Evolutionary conservation across 1,284 basidiomycete genomes (phyloP), one percentile per base, ranked within the genome.

Genomic region (Apiotrichum montevideense): DNA sequence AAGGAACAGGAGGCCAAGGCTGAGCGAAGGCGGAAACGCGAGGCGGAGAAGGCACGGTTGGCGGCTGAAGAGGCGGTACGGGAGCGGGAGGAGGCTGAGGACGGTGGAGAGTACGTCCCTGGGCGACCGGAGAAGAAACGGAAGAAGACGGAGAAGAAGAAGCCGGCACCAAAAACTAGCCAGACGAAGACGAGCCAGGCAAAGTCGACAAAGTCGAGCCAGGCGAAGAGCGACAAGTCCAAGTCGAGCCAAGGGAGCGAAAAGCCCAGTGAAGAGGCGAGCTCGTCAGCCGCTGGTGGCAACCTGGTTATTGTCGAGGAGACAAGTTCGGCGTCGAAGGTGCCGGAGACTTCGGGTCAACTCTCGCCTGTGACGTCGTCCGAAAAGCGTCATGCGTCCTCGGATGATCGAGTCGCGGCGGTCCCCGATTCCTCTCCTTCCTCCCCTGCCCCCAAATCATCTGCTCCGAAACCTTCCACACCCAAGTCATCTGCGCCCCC

Each of bases 1-100:
- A 66, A 64, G 48, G 40, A 46, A n/a, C 62, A 57, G 40, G 63
- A 58, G 10, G 65, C 60, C 3, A 64, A 60, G 40, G 64, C 58
- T 14, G 67, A 67, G 42, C 44, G 56, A 9, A 59, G 61, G 42
- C 51, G 66, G 15, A 58, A 62, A 43, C 50, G 64, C 6, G 40
- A 46, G 10, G 60, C 60, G 50, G 55, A 59, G 39, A 62, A 64
- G 44, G 64, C 57, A 33, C 51, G 39, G 21, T 33, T 55, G 32
- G 50, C 55, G 6, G 46, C 41, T 21, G 48, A 56, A 14, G 52
- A 39, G 51, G 58, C 48, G 11, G 43, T 48, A 37, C 43, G 48
- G n/a, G 6, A 35, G 8, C 15, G 32, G 3, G 58, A 56, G 34
- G 47, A 55, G 3, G 44, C 39, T 9, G 56, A 47, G 3, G 54